Base-by-base conservation (phyloP, 352 stramenopile species). In the Aphanomyces stellatus region DNA sequence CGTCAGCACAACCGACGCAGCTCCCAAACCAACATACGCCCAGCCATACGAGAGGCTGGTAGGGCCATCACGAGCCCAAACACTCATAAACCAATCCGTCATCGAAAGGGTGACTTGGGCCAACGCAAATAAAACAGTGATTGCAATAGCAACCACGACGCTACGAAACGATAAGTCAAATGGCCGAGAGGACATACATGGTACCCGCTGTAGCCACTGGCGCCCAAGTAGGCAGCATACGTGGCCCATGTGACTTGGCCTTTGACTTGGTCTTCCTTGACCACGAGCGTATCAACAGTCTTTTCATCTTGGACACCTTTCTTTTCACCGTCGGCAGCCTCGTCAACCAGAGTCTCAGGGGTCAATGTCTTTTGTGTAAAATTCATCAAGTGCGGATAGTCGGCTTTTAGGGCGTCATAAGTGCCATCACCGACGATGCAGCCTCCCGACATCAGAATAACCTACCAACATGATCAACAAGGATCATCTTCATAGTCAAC, bases 201-300 rank as follows among this genome's bases (percentile, higher is more conserved):
- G 19, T 53, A 53, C 46, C 69, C 71, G 37, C 74, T 76, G 53
- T 48, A 74, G 2, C 71, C 71, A 1, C 62, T 76, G 51, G 71
- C 69, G 42, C 71, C 71, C 57, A 76, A 71, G 69, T 76, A 76
- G 34, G 68, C 70, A 27, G 57, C 57, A 57, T 76, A 76, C 28
- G 69, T 76, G 24, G 69, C 70, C 49, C 62, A 61, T 55, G 63
- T 74, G 25, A 76, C 69, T 15, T 65, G 63, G 59, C 71, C 71
- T 37, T 71, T 70, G 53, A 74, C 64, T n/a, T 76, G 63, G 61
- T 76, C 71, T 66, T 76, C 71, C 51, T 72, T 60, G 15, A 74
- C 53, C 33, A 76, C 60, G 3, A 30, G 35, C 4, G 48, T 37
- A 5, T 31, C 67, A 59, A n/a, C 49, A 25, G 48, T 46, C 1